Percentiles rank a stretch among this genome's conserved stretches.
Conservation (phyloP, 2,329 filamentous ascomycete genomes). For the Didymella exigua region DNA sequence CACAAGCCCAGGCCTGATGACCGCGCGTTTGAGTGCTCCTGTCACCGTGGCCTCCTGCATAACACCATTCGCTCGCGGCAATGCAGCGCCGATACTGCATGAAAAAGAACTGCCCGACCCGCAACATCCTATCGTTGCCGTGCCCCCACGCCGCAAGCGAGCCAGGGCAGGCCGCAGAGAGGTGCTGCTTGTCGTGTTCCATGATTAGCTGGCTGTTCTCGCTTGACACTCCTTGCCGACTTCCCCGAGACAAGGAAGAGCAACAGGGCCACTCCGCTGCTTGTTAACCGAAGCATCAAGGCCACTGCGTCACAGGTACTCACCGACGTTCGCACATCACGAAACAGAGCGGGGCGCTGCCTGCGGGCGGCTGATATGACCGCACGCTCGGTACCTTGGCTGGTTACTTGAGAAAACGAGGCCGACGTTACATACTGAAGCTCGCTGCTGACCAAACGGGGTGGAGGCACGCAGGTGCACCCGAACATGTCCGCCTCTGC, state of each 20-base stretch:
- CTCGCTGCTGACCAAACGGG: conserved; percentile 30
- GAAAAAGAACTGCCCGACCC: conserved; percentile 38
- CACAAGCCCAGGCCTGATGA: conserved; percentile 24
- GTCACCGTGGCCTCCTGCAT: conserved; percentile 36
- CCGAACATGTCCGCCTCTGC: conserved; percentile 46
- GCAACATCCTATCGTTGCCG: conserved; percentile 30
- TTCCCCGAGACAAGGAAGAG: conserved; percentile 33
- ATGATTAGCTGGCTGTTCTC: conserved; percentile 27
- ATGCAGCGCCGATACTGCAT: conserved; percentile 34
- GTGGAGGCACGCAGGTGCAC: conserved; percentile 28
- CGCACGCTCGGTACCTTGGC: conserved; percentile 38
- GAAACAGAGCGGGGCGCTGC: conserved; percentile 29
- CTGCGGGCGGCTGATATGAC: conserved; percentile 32
- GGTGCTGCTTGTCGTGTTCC: conserved; percentile 4
- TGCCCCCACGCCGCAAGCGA: conserved; percentile 37
- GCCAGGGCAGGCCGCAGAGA: conserved; percentile 21
- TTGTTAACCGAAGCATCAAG: conserved; percentile 19
- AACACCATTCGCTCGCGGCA: conserved; percentile 39
- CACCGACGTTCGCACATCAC: conserved; percentile 23
- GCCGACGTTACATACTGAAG: conserved; percentile 44
- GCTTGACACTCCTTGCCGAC: conserved; percentile 37
- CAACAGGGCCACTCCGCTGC: conserved; percentile 1
- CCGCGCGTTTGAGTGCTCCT: conserved; percentile 34
- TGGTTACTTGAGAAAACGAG: conserved; percentile 42
- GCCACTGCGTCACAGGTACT: conserved; percentile 28